These are phyloP conservation scores for Apiospora pterosperma DNA, from an alignment of 2,329 filamentous ascomycete genomes.

Conservation along the genomic window DNA sequence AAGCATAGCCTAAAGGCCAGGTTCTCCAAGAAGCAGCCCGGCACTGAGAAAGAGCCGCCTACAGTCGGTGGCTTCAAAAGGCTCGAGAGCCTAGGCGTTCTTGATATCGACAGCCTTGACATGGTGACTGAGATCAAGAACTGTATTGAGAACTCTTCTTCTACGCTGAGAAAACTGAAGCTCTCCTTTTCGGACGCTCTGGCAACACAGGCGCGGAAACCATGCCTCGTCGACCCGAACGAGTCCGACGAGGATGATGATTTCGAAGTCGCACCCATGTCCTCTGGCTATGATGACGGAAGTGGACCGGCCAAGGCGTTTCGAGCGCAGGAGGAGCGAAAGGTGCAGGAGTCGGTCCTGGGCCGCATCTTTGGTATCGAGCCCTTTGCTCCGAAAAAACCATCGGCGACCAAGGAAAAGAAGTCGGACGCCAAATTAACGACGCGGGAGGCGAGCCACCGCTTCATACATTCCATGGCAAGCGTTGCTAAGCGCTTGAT, in stretches of 20 bases:
- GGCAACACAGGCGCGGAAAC: constrained; percentile 44
- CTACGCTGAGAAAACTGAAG: constrained; percentile 51
- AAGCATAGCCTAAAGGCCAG: constrained; percentile 34
- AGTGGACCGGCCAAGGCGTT: constrained; percentile 42
- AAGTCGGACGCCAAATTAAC: constrained; percentile 10
- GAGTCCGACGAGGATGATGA: constrained; percentile 55
- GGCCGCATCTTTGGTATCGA: constrained; percentile 52
- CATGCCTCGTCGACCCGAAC: constrained; percentile 37
- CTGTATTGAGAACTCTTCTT: constrained; percentile 52
- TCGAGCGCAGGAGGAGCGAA: constrained; percentile 50
- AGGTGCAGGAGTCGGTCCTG: constrained; percentile 50
- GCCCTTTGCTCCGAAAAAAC: constrained; percentile 22
- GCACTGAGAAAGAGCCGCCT: constrained; percentile 36
- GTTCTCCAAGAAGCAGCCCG: constrained; percentile 25
- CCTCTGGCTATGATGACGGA: constrained; percentile 28
- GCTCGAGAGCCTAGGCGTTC: constrained; percentile 48
- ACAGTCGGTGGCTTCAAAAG: constrained; percentile 56
- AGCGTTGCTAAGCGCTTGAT: constrained; percentile 41
- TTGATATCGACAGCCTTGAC: constrained; percentile 60
- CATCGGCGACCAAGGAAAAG: constrained; percentile 22
- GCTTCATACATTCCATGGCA: constrained; percentile 37
- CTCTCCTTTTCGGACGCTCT: constrained; percentile 56
- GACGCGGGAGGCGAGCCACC: constrained; percentile 11
- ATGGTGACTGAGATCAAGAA: constrained; percentile 51
- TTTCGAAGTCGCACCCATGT: constrained; percentile 41